Conservation (phyloP, 805 yeast genomes). For the Kodamaea leandrae region DNA sequence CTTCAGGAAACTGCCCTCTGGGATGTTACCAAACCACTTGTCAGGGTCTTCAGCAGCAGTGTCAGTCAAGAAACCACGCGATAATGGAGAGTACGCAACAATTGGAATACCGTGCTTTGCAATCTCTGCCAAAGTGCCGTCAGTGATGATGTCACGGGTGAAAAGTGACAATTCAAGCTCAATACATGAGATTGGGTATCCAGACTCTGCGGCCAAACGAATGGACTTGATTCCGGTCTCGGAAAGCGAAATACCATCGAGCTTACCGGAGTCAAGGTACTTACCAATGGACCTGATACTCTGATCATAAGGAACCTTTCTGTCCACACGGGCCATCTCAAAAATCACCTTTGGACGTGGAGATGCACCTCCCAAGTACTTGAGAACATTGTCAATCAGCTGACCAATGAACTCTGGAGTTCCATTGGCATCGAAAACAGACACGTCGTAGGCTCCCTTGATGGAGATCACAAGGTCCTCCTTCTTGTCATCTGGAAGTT, state of each 20-base stretch:
- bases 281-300: slow-evolving; percentile 56
- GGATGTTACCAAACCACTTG: slow-evolving; percentile 40
- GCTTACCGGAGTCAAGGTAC: slow-evolving; percentile 58
- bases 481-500: slow-evolving; percentile 52
- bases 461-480: slow-evolving; percentile 56
- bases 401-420: slow-evolving; percentile 43
- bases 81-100: slow-evolving; percentile 80
- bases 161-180: slow-evolving; percentile 80
- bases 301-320: slow-evolving; percentile 53
- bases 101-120: slow-evolving; percentile 60
- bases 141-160: slow-evolving; percentile 54
- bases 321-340: slow-evolving; percentile 73
- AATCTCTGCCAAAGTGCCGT: slow-evolving; percentile 64
- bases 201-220: slow-evolving; percentile 50
- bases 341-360: slow-evolving; percentile 42
- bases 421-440: slow-evolving; percentile 47
- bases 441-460: slow-evolving; percentile 58
- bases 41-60: slow-evolving; percentile 37
- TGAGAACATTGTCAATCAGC: slow-evolving; percentile 46
- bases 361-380: slow-evolving; percentile 23
- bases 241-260: slow-evolving; percentile 71
- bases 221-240: slow-evolving; percentile 69
- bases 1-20: slow-evolving; percentile 54
- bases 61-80: slow-evolving; percentile 78
- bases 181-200: slow-evolving; percentile 58